Percentiles rank a stretch among this genome's conserved stretches.
These are phyloP conservation scores for Samsoniella hepiali DNA, from an alignment of 2,329 filamentous ascomycete species.

Conservation along the genomic window DNA sequence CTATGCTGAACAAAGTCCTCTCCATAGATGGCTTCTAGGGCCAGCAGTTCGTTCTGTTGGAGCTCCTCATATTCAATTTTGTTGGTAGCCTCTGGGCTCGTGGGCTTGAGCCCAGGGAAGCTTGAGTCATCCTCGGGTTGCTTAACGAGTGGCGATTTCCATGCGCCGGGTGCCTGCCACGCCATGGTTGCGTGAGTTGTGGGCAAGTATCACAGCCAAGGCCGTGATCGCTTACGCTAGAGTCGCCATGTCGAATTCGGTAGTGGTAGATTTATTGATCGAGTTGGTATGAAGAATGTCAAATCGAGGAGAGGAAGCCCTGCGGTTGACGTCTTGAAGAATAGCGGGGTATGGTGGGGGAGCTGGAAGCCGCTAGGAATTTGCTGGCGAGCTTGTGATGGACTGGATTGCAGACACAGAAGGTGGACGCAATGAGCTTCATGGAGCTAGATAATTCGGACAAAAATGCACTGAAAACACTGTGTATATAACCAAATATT, in stretches of 20 bases:
- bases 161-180: slow-evolving; percentile 46
- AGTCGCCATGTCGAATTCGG: slow-evolving; percentile 40
- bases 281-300: slow-evolving; percentile 11
- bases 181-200: slow-evolving; percentile 45
- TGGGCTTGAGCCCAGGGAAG: slow-evolving; percentile 49
- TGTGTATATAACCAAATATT: not conserved
- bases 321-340: not conserved
- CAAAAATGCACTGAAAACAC: not conserved
- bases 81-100: slow-evolving; percentile 38
- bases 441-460: not conserved
- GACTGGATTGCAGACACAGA: not conserved
- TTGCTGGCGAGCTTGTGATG: not conserved
- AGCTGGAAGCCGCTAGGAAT: not conserved
- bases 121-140: slow-evolving; percentile 46
- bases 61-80: slow-evolving; percentile 73
- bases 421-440: not conserved
- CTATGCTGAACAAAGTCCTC: slow-evolving; percentile 80
- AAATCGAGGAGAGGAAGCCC: not conserved
- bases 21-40: slow-evolving; percentile 80
- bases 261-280: slow-evolving; percentile 13
- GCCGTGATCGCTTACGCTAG: slow-evolving; percentile 50
- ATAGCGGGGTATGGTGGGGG: slow-evolving; percentile 18
- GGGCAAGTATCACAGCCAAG: slow-evolving; percentile 49
- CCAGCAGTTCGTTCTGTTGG: slow-evolving; percentile 84
- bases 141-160: slow-evolving; percentile 45